Evolutionary conservation across 108 stramenopile species (phyloP), one percentile per base, ranked within the genome.

Genomic region (Bacterosira constricta): DNA sequence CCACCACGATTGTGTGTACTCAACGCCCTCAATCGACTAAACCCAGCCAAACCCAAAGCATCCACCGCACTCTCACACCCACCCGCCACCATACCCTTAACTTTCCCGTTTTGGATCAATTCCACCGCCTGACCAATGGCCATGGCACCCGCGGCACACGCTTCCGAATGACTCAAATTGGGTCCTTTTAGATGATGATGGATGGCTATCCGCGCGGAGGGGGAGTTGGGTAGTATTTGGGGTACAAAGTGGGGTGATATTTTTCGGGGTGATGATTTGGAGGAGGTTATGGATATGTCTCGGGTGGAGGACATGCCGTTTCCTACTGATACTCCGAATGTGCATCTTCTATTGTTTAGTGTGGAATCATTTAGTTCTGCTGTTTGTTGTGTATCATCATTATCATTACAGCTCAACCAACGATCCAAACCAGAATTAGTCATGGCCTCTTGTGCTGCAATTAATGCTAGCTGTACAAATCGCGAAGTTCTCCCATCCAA

Each of bases 181-280:
- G 98, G 98, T 41, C 98, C 98, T 26, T 46, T 58, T 17, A 97
- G 62, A 23, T 78, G 75, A 72, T 83, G 74, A 27, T 85, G 79
- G 29, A 96, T 70, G 27, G 94, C 92, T 1, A 93, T 41, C 23
- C 89, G 63, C 2, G 83, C 89, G 21, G 95, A 72, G 12, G 98
- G 96, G 12, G 94, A 83, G 80, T 99, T 99, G 13, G 88, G 58
- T 47, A 99, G 83, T 12, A 97, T 82, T 37, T 89, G 93, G 23
- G 99, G 97, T 41, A 99, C 94, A 79, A 99, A 99, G 77, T 94
- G 96, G 1, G 98, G 97, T 13, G 81, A 79, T 6, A 97, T 73
- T 37, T 81, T 75, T 15, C 87, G 80, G 39, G 80, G 47, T 12
- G 49, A 26, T 69, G 44, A 92, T 46, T 6, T 66, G 71, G 20